Evolutionary conservation across 129 eudicot genomes (phyloP), one percentile per base, ranked within the genome.

Genomic region (Arctium lappa): DNA sequence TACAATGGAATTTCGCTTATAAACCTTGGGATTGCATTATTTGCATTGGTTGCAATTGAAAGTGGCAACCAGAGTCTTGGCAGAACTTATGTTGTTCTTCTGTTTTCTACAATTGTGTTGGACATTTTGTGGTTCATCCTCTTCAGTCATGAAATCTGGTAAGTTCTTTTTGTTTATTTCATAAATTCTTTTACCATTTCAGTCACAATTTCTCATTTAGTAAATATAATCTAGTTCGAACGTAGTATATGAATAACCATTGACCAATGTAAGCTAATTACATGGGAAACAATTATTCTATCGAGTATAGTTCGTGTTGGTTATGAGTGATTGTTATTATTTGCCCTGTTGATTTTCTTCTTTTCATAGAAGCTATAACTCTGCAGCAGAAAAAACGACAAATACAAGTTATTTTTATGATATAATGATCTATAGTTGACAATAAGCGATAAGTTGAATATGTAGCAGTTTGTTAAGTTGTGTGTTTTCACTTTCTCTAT

Each of bases 1-100:
- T 95, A 92, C 86, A 91, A 84, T 39, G 99, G 97, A 63, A 93
- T 93, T 7, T 88, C 79, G 81, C 86, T 95, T 76, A 72, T 91
- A 13, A 84, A 91, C 81, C 86, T 95, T 86, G 94, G 86, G 71
- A 89, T 95, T 81, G 86, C 91, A 0, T 84, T 95, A 72, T 95
- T 95, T 72, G 95, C 94, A 2, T 85, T 95, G 32, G 94, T 95
- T 68, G 99, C 99, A 13, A 90, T 95, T 73, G 99, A 95, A 86
- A 95, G 97, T 86, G 92, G 97, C 87, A 95, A 94, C 82, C 99
- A 95, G 83, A 91, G 90, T 40, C 97, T 95, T 8, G 92, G 93
- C 11, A 80, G 99, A 50, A 93, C 93, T 5, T 95, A 95, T 32
- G 99, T 93, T 16, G 82, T 89, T 37, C 97, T 95, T 62, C 88